Base-by-base conservation (phyloP, 345 rosid species). In the Salix exigua region DNA sequence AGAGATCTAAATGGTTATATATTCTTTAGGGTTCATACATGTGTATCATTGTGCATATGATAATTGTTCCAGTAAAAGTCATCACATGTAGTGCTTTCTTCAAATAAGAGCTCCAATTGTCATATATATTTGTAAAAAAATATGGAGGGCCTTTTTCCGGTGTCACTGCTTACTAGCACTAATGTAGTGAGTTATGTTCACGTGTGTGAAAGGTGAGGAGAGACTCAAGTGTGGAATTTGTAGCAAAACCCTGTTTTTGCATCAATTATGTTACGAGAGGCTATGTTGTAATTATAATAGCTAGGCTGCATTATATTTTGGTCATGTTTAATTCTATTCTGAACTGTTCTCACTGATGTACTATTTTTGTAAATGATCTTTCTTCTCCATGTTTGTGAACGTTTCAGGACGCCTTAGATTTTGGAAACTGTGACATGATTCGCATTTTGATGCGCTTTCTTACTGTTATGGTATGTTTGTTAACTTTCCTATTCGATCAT, bases 381-480 rank as follows among this genome's bases (percentile, higher is more conserved):
- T 18, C 12, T n/a, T 60, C 35, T 66, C 69, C 40, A 30, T 31
- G n/a, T 30, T 26, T 66, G 69, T 13, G 26, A 28, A 14, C 19
- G 1, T 86, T 83, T 37, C 91, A 94, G 99, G 94, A 79, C 35
- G 94, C 97, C 53, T 86, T 96, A 71, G 85, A 87, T 82, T 84
- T 88, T 66, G 97, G 88, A 65, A 82, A 87, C 71, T 92, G 97
- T 73, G 87, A 94, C 81, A 86, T 63, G 79, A 87, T 94, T 79
- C 99, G 98, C 72, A 87, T 87, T 78, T 84, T 92, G 89, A 82
- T 94, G 88, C 94, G 99, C 73, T 84, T 94, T 87, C 68, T 96
- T 75, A 91, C 97, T 77, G 91, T 83, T 74, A 73, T 96, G 91
- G 99, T 96, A 88, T 16, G 94, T 68, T 71, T 10, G 4, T 55